Evolutionary conservation across 2,329 filamentous ascomycete genomes (phyloP), one percentile per base, ranked within the genome.

Genomic region (Rachicladosporium sp.): DNA sequence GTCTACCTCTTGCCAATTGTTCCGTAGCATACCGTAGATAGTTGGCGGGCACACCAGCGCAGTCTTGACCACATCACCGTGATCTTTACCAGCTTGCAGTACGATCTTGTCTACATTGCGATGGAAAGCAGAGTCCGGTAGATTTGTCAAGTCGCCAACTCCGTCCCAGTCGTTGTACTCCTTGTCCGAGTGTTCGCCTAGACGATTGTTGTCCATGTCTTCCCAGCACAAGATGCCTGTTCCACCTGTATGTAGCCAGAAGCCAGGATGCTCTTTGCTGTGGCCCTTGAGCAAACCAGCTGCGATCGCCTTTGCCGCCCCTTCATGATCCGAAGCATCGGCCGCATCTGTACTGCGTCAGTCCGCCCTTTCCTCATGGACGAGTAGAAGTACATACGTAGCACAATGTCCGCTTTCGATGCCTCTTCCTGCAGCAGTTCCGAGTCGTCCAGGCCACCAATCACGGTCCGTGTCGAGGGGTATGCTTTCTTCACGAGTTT

Each of bases 71-170:
- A 60, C 61, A 3, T 67, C 63, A 1, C 60, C 61, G 43, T 69
- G 62, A 42, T 60, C 56, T 1, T 56, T 56, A 3, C 62, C 66
- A 0, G 70, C 66, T 1, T 59, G 64, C 0, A 81, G 61, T 10
- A 87, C 73, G 31, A 84, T 67, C 55, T 77, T 74, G 59, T 89
- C 82, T 3, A 85, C 73, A 51, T 79, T 67, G 10, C 80, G 73
- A 61, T 88, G 82, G 31, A 69, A 55, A 8, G 70, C 77, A 0
- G 59, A 51, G 50, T 77, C 71, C 0, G 77, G 77, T 0, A 82
- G 51, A 9, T 53, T 66, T 1, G 72, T 63, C 15, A 59, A 41
- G 33, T 71, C 69, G 9, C 65, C 60, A 30, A 82, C 67, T 36
- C 71, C 72, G 10, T 69, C 62, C 55, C 75, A 69, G 50, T 82